phyloP scores from a whole-genome alignment of 169 alveolate genomes.

The Plasmodium gaboni region DNA sequence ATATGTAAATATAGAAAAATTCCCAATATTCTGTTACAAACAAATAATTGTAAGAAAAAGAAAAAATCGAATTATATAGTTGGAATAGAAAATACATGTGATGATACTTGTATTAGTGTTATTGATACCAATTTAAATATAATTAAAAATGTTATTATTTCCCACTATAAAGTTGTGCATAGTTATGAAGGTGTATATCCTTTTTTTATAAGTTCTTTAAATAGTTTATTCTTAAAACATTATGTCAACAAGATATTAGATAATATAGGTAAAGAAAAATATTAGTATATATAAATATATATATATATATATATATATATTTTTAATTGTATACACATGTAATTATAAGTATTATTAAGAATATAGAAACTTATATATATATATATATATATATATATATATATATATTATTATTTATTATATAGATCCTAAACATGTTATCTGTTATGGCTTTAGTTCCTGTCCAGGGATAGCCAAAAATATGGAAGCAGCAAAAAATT shows the following conservation, averaged over 20 bases:
- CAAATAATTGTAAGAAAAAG: slow-evolving; percentile 27
- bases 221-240: slow-evolving; percentile 37
- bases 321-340: neutral
- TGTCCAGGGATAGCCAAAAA: slow-evolving; percentile 73
- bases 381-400: slow-evolving; percentile 4
- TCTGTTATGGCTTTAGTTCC: slow-evolving; percentile 44
- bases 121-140: slow-evolving; percentile 56
- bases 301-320: neutral
- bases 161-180: slow-evolving; percentile 69
- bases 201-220: slow-evolving; percentile 57
- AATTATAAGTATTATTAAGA: neutral
- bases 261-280: slow-evolving; percentile 37
- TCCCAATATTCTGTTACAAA: slow-evolving; percentile 48
- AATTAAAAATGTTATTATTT: slow-evolving; percentile 49
- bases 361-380: neutral
- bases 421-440: slow-evolving; percentile 25
- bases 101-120: slow-evolving; percentile 67
- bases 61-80: slow-evolving; percentile 46
- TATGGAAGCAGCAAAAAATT: slow-evolving; percentile 62
- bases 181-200: slow-evolving; percentile 72
- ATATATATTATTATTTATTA: neutral
- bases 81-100: slow-evolving; percentile 74
- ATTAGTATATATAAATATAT: neutral
- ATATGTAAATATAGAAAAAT: slow-evolving; percentile 53
- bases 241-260: slow-evolving; percentile 48